Evolutionary conservation across 305 asterid species (phyloP).

Genomic region (Salvia sclarea): DNA sequence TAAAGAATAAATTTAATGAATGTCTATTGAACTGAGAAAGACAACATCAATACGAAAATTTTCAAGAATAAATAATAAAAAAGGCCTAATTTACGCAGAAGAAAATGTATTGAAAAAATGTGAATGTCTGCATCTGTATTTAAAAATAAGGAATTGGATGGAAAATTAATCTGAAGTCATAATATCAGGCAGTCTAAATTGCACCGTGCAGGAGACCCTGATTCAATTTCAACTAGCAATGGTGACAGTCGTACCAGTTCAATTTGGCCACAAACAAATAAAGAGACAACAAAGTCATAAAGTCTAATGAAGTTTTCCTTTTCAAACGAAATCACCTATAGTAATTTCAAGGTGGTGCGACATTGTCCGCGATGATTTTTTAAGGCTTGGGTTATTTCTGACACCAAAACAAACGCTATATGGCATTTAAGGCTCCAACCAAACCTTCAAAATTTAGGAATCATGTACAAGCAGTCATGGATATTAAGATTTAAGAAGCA

Average conservation of each 20-base stretch:
- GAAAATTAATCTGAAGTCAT: background rate
- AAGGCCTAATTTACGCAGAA: background rate
- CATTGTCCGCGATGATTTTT: background rate
- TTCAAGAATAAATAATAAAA: background rate
- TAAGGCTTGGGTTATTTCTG: background rate
- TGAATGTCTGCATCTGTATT: background rate
- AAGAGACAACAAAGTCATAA: background rate
- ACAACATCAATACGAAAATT: conserved; percentile 12
- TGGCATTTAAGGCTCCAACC: background rate
- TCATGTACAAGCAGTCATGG: background rate
- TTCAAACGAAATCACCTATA: too few relatives aligned
- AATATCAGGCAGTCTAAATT: background rate
- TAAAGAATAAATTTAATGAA: conserved; percentile 1
- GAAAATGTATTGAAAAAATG: background rate
- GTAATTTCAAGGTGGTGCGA: background rate
- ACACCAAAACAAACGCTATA: background rate
- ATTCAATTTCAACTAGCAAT: background rate
- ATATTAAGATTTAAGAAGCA: background rate
- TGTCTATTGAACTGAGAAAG: background rate
- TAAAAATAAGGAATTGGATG: background rate
- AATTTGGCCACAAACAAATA: background rate
- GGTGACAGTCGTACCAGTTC: background rate
- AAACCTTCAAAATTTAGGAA: background rate
- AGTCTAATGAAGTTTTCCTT: too few relatives aligned
- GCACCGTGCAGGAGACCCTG: background rate